Conservation (phyloP, 805 yeast species). For the Komagataella phaffii region DNA sequence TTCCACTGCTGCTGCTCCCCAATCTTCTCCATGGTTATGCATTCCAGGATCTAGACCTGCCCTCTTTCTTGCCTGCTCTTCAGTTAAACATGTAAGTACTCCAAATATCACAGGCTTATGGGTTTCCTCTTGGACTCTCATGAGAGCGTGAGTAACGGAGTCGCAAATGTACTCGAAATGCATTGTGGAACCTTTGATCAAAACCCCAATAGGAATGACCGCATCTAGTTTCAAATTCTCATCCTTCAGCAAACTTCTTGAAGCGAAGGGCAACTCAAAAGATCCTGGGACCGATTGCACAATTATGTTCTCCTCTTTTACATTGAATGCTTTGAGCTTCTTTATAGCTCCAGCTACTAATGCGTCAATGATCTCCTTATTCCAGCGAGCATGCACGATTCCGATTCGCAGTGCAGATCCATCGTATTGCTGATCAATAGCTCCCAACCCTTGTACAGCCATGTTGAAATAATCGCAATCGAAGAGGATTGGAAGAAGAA, state of each 20-base stretch:
- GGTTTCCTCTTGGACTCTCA: slow-evolving; percentile 63
- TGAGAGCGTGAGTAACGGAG: slow-evolving; percentile 70
- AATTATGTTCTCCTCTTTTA: slow-evolving; percentile 59
- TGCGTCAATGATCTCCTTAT: slow-evolving; percentile 58
- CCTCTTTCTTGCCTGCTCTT: slow-evolving; percentile 85
- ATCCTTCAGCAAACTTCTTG: slow-evolving; percentile 36
- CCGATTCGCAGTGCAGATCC: slow-evolving; percentile 55
- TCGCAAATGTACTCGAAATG: slow-evolving; percentile 97
- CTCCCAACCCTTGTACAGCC: slow-evolving; percentile 4
- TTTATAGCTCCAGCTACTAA: slow-evolving; percentile 66
- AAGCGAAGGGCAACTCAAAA: slow-evolving; percentile 82
- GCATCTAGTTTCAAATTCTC: slow-evolving; percentile 50
- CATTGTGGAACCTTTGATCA: slow-evolving; percentile 95
- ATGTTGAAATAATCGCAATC: background rate
- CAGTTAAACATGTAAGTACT: slow-evolving; percentile 83
- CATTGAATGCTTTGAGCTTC: slow-evolving; percentile 52
- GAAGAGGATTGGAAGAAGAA: background rate
- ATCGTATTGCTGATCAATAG: slow-evolving; percentile 2
- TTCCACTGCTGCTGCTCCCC: slow-evolving; percentile 99
- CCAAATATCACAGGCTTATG: slow-evolving; percentile 85
- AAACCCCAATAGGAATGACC: slow-evolving; percentile 83
- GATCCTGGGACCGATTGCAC: slow-evolving; percentile 91
- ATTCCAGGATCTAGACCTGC: slow-evolving; percentile 70
- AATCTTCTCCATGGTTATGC: slow-evolving; percentile 96
- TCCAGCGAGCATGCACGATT: slow-evolving; percentile 96